Evolutionary conservation across 495 filamentous ascomycete genomes (phyloP).

Genomic region (Aspergillus nidulans): DNA sequence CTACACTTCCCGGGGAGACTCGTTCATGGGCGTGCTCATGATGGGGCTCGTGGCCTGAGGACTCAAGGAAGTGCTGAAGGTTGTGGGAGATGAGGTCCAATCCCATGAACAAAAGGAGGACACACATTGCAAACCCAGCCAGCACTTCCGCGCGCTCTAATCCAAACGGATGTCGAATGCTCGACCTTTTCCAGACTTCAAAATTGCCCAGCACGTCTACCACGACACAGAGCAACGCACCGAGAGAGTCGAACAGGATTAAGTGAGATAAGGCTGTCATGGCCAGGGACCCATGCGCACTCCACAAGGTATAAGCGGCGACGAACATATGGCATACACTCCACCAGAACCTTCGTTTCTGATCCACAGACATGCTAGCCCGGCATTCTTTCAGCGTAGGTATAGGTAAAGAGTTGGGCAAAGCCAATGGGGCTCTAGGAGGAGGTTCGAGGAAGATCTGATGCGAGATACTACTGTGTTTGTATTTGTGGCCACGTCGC

Average conservation of each 20-base stretch:
- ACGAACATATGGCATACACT: constrained; percentile 81
- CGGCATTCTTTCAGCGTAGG: constrained; percentile 84
- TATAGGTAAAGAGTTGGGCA: constrained; percentile 92
- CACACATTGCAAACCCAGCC: constrained; percentile 94
- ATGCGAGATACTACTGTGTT: constrained; percentile 93
- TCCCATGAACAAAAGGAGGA: constrained; percentile 92
- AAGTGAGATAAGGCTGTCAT: constrained; percentile 90
- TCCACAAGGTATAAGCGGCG: constrained; percentile 78
- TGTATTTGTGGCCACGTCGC: constrained; percentile 93
- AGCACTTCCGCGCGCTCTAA: constrained; percentile 89
- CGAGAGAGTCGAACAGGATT: constrained; percentile 89
- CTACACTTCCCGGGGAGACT: constrained; percentile 68
- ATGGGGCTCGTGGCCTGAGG: constrained; percentile 61
- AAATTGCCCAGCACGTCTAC: constrained; percentile 95
- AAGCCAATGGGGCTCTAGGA: constrained; percentile 75
- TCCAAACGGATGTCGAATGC: constrained; percentile 89
- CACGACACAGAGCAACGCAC: constrained; percentile 85
- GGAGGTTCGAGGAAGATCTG: constrained; percentile 97
- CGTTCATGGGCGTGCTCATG: constrained; percentile 63
- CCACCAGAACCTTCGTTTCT: constrained; percentile 79
- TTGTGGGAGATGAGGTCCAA: constrained; percentile 92
- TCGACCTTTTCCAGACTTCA: constrained; percentile 93
- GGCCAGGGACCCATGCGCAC: constrained; percentile 79
- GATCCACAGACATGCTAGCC: constrained; percentile 79
- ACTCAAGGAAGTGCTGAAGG: constrained; percentile 77